Conservation (phyloP, 345 rosid genomes). For the Viola odorata region DNA sequence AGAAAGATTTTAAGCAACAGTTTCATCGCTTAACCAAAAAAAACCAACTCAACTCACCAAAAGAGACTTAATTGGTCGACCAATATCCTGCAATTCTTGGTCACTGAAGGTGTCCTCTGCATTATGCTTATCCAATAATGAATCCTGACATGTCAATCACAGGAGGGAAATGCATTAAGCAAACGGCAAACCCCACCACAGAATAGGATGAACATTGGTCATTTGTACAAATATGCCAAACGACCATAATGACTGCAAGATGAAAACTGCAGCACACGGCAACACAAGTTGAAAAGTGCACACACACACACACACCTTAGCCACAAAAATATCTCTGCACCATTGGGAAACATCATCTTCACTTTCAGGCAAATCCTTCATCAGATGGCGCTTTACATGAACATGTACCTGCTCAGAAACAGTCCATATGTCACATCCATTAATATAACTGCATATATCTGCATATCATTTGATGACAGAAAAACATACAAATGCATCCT, state of each 20-base stretch:
- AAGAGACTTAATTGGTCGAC: conserved; percentile 26
- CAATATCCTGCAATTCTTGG: conserved; percentile 21
- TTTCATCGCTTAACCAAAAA: neutral
- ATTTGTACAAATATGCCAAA: neutral
- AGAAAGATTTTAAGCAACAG: neutral
- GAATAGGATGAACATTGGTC: neutral
- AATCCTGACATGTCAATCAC: conserved; percentile 19
- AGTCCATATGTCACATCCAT: neutral
- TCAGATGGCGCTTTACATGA: conserved; percentile 22
- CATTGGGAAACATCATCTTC: conserved; percentile 31
- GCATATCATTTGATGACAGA: neutral
- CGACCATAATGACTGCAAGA: neutral
- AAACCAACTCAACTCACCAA: conserved; percentile 20
- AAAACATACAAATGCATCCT: too few relatives aligned
- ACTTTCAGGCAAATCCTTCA: conserved; percentile 30
- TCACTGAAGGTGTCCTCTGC: conserved; percentile 26
- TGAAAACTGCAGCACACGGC: neutral
- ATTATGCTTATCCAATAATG: conserved; percentile 25
- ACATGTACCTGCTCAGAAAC: conserved; percentile 16
- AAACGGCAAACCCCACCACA: neutral
- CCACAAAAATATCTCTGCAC: conserved; percentile 32
- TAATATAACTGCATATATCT: neutral
- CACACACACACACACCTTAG: conserved; percentile 22
- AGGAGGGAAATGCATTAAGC: neutral
- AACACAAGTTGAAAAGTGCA: neutral